A percentile compares a stretch with the other conserved stretches of the same genome.
These are phyloP conservation scores for Phlyctochytrium arcticum DNA, from an alignment of 192 early-diverging fungal species.

Conservation along the genomic window DNA sequence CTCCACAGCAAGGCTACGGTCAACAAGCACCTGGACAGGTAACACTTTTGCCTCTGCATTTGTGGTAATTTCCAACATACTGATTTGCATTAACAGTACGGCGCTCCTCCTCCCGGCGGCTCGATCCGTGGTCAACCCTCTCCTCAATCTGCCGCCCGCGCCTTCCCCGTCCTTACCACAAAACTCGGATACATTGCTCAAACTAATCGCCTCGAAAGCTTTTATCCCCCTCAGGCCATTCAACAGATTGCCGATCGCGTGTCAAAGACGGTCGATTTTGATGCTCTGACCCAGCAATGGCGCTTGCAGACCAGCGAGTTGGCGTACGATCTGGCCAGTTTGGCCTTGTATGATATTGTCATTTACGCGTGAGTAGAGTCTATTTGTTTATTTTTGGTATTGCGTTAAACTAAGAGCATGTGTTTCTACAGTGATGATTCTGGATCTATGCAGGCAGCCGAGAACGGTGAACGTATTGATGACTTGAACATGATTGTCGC, in stretches of 20 bases:
- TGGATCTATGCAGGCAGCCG: slow-evolving; percentile 17
- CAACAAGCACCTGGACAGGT: neutral
- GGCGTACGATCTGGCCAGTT: slow-evolving; percentile 15
- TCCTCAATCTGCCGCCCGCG: slow-evolving; percentile 5
- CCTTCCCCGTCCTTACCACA: slow-evolving; percentile 8
- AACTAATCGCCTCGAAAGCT: slow-evolving; percentile 4
- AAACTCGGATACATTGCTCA: slow-evolving; percentile 17
- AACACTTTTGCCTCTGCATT: neutral
- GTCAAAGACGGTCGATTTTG: slow-evolving; percentile 18
- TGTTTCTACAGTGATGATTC: slow-evolving; percentile 2
- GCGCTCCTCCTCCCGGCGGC: slow-evolving; percentile 3
- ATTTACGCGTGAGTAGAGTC: slow-evolving; percentile 17
- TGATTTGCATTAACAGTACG: neutral
- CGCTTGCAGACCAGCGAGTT: slow-evolving; percentile 18
- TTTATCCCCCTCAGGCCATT: slow-evolving; percentile 19
- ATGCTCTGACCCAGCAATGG: slow-evolving; percentile 6
- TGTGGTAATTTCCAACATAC: neutral
- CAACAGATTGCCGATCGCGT: slow-evolving; percentile 18
- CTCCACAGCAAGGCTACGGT: neutral
- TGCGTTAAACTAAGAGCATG: neutral
- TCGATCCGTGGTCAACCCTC: neutral
- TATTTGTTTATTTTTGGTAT: neutral
- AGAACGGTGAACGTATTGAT: slow-evolving; percentile 26
- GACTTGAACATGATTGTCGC: slow-evolving; percentile 28
- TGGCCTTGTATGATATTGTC: slow-evolving; percentile 31